Percentiles rank a stretch among this genome's conserved stretches.
These are phyloP conservation scores for Neolentinus lepideus DNA, from an alignment of 1,284 basidiomycete genomes.

Conservation along the genomic window DNA sequence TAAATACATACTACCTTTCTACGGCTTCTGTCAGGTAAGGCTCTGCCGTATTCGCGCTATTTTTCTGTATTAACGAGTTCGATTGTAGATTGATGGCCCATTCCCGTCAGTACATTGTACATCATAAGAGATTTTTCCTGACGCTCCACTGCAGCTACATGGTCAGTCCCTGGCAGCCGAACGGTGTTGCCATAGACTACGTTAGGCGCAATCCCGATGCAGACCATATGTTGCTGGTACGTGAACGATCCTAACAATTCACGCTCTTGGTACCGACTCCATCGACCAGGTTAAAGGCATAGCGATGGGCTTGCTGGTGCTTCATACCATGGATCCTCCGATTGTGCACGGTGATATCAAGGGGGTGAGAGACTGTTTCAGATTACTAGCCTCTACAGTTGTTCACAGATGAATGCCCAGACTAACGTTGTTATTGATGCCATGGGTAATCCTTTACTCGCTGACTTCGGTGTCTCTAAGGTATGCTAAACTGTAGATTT, in stretches of 20 bases:
- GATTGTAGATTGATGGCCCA: conserved; percentile 34
- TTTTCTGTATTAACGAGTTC: not conserved
- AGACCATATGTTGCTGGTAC: not conserved
- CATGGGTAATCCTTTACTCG: conserved; percentile 13
- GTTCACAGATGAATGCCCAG: not conserved
- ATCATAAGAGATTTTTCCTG: not conserved
- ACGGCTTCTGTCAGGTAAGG: conserved; percentile 38
- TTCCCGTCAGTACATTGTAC: conserved; percentile 33
- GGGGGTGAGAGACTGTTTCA: not conserved
- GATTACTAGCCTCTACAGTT: not conserved
- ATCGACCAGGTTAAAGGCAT: conserved; percentile 12
- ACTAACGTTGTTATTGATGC: conserved; percentile 14
- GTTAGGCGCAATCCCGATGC: not conserved
- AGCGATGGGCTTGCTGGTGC: conserved; percentile 14
- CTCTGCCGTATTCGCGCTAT: not conserved
- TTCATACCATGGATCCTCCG: conserved; percentile 11
- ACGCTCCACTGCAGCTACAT: conserved; percentile 31
- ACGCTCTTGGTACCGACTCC: not conserved
- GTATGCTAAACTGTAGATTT: not conserved
- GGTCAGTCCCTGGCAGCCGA: conserved; percentile 44
- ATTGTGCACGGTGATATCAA: conserved; percentile 12
- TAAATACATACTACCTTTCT: conserved; percentile 45
- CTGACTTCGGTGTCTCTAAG: conserved; percentile 17
- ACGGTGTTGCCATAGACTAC: conserved; percentile 3
- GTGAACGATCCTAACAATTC: not conserved